A percentile compares a stretch with the other conserved stretches of the same genome.
Evolutionary conservation across 2,329 filamentous ascomycete species (phyloP).

Genomic region (Verticillium tricorpus): DNA sequence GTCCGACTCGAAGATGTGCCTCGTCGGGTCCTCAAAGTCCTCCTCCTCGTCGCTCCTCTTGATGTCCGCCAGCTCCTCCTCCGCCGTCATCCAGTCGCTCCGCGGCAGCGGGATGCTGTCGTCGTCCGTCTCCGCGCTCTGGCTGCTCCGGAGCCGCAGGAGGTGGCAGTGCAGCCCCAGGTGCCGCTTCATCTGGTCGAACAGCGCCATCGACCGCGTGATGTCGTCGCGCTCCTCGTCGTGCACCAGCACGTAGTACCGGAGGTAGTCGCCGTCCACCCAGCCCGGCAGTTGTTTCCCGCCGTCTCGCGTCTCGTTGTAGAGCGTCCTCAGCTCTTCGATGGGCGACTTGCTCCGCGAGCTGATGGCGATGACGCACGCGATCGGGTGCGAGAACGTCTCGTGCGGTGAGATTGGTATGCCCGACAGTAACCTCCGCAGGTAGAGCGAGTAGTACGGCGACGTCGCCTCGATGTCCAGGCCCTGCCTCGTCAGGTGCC

Average conservation of each 20-base stretch:
- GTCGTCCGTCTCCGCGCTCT: conserved; percentile 85
- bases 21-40: conserved; percentile 65
- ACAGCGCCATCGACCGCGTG: conserved; percentile 78
- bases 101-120: conserved; percentile 78
- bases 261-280: conserved; percentile 86
- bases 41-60: conserved; percentile 63
- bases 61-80: conserved; percentile 77
- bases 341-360: conserved; percentile 81
- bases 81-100: conserved; percentile 84
- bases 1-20: conserved; percentile 89
- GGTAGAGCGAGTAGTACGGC: conserved; percentile 79
- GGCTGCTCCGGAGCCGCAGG: conserved; percentile 75
- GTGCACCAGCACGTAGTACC: conserved; percentile 95
- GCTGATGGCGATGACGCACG: conserved; percentile 91
- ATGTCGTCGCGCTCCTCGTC: conserved; percentile 96
- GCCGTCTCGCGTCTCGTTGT: conserved; percentile 77
- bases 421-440: conserved; percentile 77
- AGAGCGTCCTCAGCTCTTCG: conserved; percentile 79
- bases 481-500: conserved; percentile 33
- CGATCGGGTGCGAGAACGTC: conserved; percentile 91
- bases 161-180: conserved; percentile 94
- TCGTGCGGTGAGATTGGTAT: conserved; percentile 78
- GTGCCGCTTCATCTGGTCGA: conserved; percentile 99
- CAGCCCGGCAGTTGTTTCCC: conserved; percentile 71
- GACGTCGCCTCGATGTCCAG: conserved; percentile 54